Evolutionary conservation across 2,329 filamentous ascomycete genomes (phyloP).

Genomic region (Myriangium duriaei): DNA sequence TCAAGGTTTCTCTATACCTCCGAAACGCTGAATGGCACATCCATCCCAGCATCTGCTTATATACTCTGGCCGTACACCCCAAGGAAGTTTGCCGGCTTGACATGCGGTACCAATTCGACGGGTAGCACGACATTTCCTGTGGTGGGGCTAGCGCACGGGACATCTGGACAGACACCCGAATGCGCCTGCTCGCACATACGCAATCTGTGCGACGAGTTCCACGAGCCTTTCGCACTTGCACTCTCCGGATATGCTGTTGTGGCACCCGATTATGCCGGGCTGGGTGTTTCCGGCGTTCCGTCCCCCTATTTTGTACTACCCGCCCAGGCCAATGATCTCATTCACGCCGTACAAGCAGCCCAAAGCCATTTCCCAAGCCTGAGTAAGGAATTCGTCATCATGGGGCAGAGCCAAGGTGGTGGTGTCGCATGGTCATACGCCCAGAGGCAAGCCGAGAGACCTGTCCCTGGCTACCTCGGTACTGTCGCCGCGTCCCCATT

Average conservation of each 20-base stretch:
- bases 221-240: constrained; percentile 17
- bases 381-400: constrained; percentile 30
- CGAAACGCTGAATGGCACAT: constrained; percentile 31
- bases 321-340: constrained; percentile 31
- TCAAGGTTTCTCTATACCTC: constrained; percentile 40
- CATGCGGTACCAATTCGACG: constrained; percentile 6
- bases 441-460: constrained; percentile 21
- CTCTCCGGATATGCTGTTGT: constrained; percentile 20
- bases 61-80: constrained; percentile 38
- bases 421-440: constrained; percentile 31
- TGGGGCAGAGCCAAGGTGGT: constrained; percentile 38
- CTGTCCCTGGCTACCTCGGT: constrained; percentile 27
- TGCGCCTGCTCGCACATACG: constrained; percentile 17
- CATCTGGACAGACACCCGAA: constrained; percentile 14
- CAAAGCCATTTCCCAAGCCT: constrained; percentile 28
- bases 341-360: constrained; percentile 33
- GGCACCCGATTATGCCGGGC: constrained; percentile 18
- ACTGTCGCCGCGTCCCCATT: constrained; percentile 21
- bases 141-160: constrained; percentile 16
- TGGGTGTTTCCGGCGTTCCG: constrained; percentile 15
- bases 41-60: constrained; percentile 37
- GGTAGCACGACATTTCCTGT: constrained; percentile 11
- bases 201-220: constrained; percentile 19
- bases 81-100: constrained; percentile 11
- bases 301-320: constrained; percentile 31